A percentile compares a stretch with the other conserved stretches of the same genome.
phyloP scores from a whole-genome alignment of 805 yeast species.

The Candida silvatica region DNA sequence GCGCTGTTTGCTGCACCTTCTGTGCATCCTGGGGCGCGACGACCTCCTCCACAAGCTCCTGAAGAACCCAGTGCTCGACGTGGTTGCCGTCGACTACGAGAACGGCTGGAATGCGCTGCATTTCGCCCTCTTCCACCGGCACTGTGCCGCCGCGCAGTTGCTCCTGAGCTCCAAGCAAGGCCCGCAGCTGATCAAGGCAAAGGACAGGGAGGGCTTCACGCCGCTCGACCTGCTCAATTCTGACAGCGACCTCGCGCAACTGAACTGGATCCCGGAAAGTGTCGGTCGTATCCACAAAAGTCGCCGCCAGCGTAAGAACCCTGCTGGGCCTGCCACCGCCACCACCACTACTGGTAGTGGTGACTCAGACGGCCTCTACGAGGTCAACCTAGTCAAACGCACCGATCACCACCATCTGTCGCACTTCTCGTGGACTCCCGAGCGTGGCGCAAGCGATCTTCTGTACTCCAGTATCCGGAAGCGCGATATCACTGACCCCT shows the following conservation, averaged over 20 bases:
- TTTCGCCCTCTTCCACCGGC: conserved; percentile 50
- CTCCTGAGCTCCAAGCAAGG: conserved; percentile 21
- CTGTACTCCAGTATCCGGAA: conserved; percentile 25
- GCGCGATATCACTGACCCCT: background rate
- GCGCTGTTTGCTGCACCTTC: conserved; percentile 45
- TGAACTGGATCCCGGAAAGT: conserved; percentile 23
- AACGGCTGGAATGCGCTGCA: conserved; percentile 81
- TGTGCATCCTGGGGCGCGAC: conserved; percentile 40
- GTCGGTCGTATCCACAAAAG: conserved; percentile 9
- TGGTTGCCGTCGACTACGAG: conserved; percentile 51
- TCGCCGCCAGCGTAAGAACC: background rate
- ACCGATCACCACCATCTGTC: background rate
- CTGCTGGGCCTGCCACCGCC: too few relatives aligned
- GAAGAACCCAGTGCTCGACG: conserved; percentile 37
- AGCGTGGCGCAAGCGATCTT: conserved; percentile 49
- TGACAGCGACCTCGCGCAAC: conserved; percentile 34
- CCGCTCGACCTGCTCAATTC: conserved; percentile 58
- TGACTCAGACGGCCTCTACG: background rate
- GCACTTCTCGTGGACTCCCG: conserved; percentile 1
- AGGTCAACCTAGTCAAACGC: conserved; percentile 1
- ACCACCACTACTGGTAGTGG: too few relatives aligned
- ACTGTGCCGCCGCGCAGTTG: conserved; percentile 43
- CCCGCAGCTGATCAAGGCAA: conserved; percentile 35
- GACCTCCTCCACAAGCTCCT: conserved; percentile 39
- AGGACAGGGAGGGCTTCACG: conserved; percentile 64